Conservation (phyloP, 345 rosid genomes). For the Salix brachista region DNA sequence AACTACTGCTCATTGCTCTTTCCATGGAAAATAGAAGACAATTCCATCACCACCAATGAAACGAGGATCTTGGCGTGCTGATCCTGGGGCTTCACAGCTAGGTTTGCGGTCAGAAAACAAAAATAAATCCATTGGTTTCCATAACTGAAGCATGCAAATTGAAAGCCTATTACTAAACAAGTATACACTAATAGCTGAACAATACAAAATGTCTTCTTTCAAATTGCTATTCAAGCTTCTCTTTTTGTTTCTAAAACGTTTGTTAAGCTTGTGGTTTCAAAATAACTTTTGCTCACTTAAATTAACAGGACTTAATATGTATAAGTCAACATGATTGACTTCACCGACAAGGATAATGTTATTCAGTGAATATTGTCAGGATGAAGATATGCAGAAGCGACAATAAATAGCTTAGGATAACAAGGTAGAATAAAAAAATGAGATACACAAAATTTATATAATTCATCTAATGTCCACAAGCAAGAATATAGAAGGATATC, state of each 20-base stretch:
- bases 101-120: conserved; percentile 24
- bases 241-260: neutral
- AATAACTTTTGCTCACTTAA: neutral
- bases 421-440: no score
- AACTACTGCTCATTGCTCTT: conserved; percentile 53
- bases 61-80: conserved; percentile 61
- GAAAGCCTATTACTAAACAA: neutral
- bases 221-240: neutral
- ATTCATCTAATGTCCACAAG: no score
- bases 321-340: neutral
- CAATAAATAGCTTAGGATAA: no score
- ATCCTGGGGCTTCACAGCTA: conserved; percentile 40
- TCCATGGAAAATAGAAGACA: conserved; percentile 63
- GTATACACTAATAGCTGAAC: neutral
- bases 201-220: neutral
- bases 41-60: conserved; percentile 63
- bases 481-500: no score
- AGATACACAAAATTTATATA: no score
- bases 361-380: neutral
- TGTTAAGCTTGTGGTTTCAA: neutral
- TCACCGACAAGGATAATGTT: neutral
- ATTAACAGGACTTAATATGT: neutral
- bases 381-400: no score
- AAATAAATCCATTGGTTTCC: neutral
- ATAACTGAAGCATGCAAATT: neutral